These are phyloP conservation scores for Fagopyrum tataricum DNA, from an alignment of 148 eudicot species.

Conservation along the genomic window DNA sequence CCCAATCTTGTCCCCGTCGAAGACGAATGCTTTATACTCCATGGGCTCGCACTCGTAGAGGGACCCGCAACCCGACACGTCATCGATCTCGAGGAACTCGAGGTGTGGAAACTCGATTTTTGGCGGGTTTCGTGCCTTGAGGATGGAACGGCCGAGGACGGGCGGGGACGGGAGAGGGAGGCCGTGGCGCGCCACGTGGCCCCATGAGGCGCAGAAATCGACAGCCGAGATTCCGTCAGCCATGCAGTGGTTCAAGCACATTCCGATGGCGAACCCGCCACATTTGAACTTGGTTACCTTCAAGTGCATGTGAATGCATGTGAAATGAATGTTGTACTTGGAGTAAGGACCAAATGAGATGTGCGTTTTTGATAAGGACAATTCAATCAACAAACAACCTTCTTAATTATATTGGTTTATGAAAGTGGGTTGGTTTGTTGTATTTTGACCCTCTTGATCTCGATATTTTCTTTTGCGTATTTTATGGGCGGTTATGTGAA, in stretches of 20 bases:
- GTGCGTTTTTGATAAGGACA: neutral
- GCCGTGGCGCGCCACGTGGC: constrained; percentile 10
- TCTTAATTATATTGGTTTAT: too few relatives aligned
- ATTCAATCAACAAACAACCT: too few relatives aligned
- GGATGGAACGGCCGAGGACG: constrained; percentile 12
- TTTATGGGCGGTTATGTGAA: neutral
- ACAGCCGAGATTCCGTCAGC: constrained; percentile 10
- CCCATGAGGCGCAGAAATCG: constrained; percentile 1
- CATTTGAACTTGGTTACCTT: constrained; percentile 9
- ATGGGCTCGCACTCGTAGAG: constrained; percentile 9
- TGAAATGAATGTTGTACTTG: neutral
- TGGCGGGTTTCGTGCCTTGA: constrained; percentile 5
- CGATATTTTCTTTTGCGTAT: neutral
- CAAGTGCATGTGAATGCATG: neutral
- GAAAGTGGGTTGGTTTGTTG: too few relatives aligned
- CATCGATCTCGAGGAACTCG: constrained; percentile 7
- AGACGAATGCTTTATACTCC: constrained; percentile 6
- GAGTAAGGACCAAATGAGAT: neutral
- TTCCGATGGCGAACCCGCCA: constrained; percentile 7
- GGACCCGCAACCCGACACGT: neutral
- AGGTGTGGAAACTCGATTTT: neutral
- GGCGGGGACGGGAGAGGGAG: neutral
- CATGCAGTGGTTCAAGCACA: constrained; percentile 15
- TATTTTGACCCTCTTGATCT: neutral
- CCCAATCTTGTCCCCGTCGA: constrained; percentile 1